phyloP scores from a whole-genome alignment of 345 rosid genomes.

The Jatropha curcas region DNA sequence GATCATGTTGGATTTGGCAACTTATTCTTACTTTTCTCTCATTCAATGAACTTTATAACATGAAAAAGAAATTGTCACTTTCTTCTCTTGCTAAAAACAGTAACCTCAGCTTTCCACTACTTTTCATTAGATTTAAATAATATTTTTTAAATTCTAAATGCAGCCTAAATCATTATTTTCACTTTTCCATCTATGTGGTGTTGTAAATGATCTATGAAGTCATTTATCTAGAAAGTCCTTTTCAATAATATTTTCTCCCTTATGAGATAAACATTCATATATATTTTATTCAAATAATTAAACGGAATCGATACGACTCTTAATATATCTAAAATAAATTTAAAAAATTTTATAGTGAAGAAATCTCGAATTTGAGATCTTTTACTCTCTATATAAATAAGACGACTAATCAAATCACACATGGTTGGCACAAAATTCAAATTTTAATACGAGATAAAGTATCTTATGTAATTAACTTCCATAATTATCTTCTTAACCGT shows the following conservation, averaged over 20 bases:
- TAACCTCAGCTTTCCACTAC: background rate
- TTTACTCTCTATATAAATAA: too few species aligned
- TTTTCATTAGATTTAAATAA: conserved; percentile 6
- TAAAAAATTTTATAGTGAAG: too few species aligned
- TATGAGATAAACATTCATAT: too few species aligned
- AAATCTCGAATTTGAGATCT: too few species aligned
- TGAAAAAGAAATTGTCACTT: background rate
- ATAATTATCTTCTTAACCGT: too few species aligned
- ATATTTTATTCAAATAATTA: too few species aligned
- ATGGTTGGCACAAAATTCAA: too few species aligned
- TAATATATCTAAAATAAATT: too few species aligned
- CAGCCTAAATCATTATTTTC: background rate
- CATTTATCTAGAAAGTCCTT: conserved; percentile 31
- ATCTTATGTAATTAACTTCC: too few species aligned
- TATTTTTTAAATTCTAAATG: background rate
- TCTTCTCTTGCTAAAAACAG: background rate
- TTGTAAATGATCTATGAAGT: background rate
- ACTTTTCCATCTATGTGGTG: background rate
- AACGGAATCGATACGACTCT: too few species aligned
- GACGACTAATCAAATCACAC: too few species aligned
- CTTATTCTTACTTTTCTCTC: background rate
- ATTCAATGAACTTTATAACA: conserved; percentile 4
- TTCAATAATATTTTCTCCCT: background rate
- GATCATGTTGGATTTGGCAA: conserved; percentile 8
- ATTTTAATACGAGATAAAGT: too few species aligned